Conservation (phyloP, 768 basidiomycete genomes). For the Lepiota brunneoincarnata region DNA sequence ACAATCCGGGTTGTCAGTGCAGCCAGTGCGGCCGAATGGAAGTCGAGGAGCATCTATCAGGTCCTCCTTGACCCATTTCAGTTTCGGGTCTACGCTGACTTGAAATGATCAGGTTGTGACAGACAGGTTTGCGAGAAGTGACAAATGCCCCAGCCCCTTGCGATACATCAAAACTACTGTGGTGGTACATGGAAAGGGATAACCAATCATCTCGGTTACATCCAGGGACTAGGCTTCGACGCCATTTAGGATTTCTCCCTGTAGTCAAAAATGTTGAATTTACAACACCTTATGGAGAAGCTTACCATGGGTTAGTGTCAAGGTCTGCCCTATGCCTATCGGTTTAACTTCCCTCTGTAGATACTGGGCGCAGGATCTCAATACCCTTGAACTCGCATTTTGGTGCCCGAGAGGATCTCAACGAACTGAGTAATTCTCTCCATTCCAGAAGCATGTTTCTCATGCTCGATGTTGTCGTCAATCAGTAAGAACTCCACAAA, state of each 20-base stretch:
- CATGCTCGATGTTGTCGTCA: conserved; percentile 77
- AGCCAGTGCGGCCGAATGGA: conserved; percentile 19
- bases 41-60: conserved; percentile 24
- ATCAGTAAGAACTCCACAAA: conserved; percentile 52
- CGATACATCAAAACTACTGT: conserved; percentile 44
- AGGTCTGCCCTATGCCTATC: not conserved
- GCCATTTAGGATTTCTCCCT: conserved; percentile 79
- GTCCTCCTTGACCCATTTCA: conserved; percentile 3
- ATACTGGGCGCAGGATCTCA: conserved; percentile 49
- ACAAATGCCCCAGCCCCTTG: conserved; percentile 34
- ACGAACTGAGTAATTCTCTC: conserved; percentile 57
- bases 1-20: not conserved
- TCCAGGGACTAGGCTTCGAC: conserved; percentile 71
- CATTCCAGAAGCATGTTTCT: conserved; percentile 61
- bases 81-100: not conserved
- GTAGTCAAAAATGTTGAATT: conserved; percentile 62
- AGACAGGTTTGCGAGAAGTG: conserved; percentile 63
- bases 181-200: conserved; percentile 71
- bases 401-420: conserved; percentile 69
- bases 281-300: conserved; percentile 59
- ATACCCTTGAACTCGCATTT: conserved; percentile 64
- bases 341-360: conserved; percentile 14
- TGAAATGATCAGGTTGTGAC: conserved; percentile 44
- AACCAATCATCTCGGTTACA: conserved; percentile 68
- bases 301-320: conserved; percentile 66